phyloP scores from a whole-genome alignment of 257 asterid genomes.

The Echium plantagineum region DNA sequence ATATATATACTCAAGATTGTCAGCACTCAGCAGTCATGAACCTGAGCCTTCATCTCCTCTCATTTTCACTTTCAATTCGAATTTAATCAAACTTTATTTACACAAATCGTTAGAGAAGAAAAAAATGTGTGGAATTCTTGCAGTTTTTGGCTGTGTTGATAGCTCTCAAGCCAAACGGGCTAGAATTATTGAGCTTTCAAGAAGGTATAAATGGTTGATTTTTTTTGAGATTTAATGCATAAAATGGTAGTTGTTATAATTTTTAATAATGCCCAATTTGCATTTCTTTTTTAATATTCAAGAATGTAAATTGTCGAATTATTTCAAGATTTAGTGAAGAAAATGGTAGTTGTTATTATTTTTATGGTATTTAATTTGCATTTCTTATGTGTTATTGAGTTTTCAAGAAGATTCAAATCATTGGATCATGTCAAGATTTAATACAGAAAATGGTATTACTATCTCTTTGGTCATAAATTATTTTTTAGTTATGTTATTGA shows the following conservation, averaged over 20 bases:
- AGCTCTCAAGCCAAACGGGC: conserved; percentile 75
- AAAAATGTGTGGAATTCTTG: conserved; percentile 92
- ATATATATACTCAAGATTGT: not conserved
- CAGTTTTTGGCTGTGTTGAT: conserved; percentile 77
- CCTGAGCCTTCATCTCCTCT: conserved; percentile 14
- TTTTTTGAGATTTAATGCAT: not conserved
- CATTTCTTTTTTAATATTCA: too few relatives aligned
- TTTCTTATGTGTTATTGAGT: too few relatives aligned
- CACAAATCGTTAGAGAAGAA: too few relatives aligned
- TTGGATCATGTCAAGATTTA: too few relatives aligned
- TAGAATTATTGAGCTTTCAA: conserved; percentile 78
- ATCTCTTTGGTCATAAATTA: too few relatives aligned
- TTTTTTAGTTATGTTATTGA: too few relatives aligned
- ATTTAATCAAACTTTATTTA: not conserved
- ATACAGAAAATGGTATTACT: too few relatives aligned
- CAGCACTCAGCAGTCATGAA: conserved; percentile 8
- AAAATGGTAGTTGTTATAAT: not conserved
- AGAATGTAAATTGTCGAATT: too few relatives aligned
- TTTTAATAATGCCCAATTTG: not conserved
- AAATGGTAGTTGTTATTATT: not conserved
- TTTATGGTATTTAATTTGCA: too few relatives aligned
- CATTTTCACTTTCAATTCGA: conserved; percentile 7
- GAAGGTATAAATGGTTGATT: conserved; percentile 39
- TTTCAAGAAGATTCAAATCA: too few relatives aligned
- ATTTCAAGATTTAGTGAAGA: not conserved